These are phyloP conservation scores for Cutaneotrichosporon cutaneum DNA, from an alignment of 1,284 basidiomycete genomes.

Conservation along the genomic window DNA sequence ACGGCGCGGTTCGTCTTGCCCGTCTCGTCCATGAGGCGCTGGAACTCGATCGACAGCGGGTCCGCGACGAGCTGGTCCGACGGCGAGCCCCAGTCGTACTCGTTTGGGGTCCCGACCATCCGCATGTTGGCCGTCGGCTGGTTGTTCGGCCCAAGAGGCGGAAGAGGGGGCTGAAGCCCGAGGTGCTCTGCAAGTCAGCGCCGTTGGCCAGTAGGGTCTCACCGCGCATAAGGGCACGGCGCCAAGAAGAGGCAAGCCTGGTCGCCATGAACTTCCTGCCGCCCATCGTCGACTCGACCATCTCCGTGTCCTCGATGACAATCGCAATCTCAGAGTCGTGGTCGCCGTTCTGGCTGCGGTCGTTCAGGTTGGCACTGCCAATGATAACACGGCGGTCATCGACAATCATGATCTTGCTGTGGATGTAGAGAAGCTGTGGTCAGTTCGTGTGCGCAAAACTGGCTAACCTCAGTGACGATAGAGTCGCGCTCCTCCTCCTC, in stretches of 20 bases:
- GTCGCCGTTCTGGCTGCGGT: conserved; percentile 63
- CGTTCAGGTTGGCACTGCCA: conserved; percentile 65
- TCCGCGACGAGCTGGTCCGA: conserved; percentile 76
- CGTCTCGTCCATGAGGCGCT: conserved; percentile 67
- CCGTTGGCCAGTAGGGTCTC: conserved; percentile 14
- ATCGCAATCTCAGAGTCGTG: conserved; percentile 91
- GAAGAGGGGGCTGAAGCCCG: conserved; percentile 63
- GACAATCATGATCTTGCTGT: conserved; percentile 75
- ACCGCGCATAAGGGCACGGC: conserved; percentile 49
- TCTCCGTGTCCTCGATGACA: conserved; percentile 78
- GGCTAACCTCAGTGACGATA: conserved; percentile 75
- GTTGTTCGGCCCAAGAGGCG: conserved; percentile 51
- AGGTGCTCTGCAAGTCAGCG: conserved; percentile 68
- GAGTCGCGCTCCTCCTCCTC: conserved; percentile 76
- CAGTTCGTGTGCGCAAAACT: background rate
- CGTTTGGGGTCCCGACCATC: conserved; percentile 65
- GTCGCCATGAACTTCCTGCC: conserved; percentile 59
- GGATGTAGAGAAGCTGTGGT: conserved; percentile 48
- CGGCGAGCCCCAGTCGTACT: conserved; percentile 61
- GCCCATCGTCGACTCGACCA: conserved; percentile 74
- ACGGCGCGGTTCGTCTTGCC: conserved; percentile 76
- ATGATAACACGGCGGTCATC: conserved; percentile 80
- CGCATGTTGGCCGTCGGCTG: conserved; percentile 64
- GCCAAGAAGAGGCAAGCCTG: conserved; percentile 44
- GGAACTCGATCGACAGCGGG: conserved; percentile 65